Percentiles rank a stretch among this genome's conserved stretches.
Conservation (phyloP, 345 rosid species). For the Garcia nutans region DNA sequence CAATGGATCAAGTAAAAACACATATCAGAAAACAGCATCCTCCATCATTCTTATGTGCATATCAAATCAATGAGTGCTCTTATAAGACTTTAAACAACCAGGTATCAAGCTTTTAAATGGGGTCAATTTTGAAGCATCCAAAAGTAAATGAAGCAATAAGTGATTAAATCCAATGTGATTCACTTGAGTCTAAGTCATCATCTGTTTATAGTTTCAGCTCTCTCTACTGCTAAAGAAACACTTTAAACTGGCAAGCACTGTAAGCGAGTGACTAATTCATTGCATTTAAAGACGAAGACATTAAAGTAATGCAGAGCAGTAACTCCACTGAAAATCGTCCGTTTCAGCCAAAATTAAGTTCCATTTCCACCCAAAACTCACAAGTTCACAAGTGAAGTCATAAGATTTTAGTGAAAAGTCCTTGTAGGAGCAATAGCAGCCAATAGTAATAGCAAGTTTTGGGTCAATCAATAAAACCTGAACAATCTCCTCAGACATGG, state of each 20-base stretch:
- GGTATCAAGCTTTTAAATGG: background rate
- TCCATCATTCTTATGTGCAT: background rate
- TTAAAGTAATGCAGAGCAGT: slow-evolving; percentile 11
- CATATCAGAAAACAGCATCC: background rate
- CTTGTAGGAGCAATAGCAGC: slow-evolving; percentile 8
- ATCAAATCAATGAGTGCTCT: slow-evolving; percentile 9
- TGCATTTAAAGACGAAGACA: slow-evolving; percentile 10
- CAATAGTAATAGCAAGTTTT: slow-evolving; percentile 1
- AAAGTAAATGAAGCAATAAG: background rate
- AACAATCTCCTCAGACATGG: slow-evolving; percentile 84
- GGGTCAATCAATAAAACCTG: slow-evolving; percentile 54
- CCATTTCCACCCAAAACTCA: background rate
- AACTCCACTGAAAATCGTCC: slow-evolving; percentile 7
- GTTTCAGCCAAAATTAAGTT: slow-evolving; percentile 2
- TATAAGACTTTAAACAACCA: background rate
- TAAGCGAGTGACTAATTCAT: background rate
- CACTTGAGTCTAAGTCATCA: background rate
- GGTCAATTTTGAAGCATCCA: slow-evolving; percentile 15
- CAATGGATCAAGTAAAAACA: background rate
- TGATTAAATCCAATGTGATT: background rate
- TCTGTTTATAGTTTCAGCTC: background rate
- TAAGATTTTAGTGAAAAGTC: slow-evolving; percentile 8
- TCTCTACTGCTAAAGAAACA: background rate
- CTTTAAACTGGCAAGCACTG: background rate
- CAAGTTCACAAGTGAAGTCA: background rate